A percentile compares a stretch with the other conserved stretches of the same genome.
These are phyloP conservation scores for Stentor coeruleus DNA, from an alignment of 73 alveolate species.

Conservation along the genomic window DNA sequence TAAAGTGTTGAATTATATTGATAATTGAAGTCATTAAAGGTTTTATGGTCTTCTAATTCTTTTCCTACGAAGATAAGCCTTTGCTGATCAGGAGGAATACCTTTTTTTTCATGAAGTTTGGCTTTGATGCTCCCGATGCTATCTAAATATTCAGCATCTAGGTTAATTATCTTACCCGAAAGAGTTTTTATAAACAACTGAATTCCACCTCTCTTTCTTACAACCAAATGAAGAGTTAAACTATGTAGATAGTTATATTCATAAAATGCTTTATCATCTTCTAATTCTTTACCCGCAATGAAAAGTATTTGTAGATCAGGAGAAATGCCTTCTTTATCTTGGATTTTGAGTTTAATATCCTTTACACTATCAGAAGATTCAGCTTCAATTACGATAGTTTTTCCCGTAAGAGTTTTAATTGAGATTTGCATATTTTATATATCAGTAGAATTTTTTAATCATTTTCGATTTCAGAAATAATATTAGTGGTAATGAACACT, in stretches of 20 bases:
- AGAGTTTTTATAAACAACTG: constrained; percentile 19
- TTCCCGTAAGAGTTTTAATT: neutral
- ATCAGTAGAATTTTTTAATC: too few relatives aligned
- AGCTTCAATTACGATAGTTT: too few relatives aligned
- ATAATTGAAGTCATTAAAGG: constrained; percentile 21
- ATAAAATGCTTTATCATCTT: constrained; percentile 28
- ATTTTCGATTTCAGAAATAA: too few relatives aligned
- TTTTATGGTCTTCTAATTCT: constrained; percentile 27
- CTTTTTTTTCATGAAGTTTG: constrained; percentile 34
- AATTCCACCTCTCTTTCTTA: constrained; percentile 30
- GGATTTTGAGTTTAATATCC: neutral
- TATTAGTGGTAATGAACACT: too few relatives aligned
- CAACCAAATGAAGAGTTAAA: constrained; percentile 36
- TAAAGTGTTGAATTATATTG: neutral
- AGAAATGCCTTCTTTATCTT: neutral
- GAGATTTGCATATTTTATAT: too few relatives aligned
- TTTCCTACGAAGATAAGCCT: constrained; percentile 33
- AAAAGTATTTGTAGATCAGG: neutral
- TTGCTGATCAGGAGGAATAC: constrained; percentile 34
- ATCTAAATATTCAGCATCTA: constrained; percentile 31
- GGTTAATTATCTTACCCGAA: constrained; percentile 30
- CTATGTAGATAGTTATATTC: constrained; percentile 39
- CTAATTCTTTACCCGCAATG: constrained; percentile 31
- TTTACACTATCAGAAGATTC: neutral
- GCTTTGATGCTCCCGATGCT: constrained; percentile 24